These are phyloP conservation scores for Chaetomidium leptoderma DNA, from an alignment of 495 filamentous ascomycete species.

Conservation along the genomic window DNA sequence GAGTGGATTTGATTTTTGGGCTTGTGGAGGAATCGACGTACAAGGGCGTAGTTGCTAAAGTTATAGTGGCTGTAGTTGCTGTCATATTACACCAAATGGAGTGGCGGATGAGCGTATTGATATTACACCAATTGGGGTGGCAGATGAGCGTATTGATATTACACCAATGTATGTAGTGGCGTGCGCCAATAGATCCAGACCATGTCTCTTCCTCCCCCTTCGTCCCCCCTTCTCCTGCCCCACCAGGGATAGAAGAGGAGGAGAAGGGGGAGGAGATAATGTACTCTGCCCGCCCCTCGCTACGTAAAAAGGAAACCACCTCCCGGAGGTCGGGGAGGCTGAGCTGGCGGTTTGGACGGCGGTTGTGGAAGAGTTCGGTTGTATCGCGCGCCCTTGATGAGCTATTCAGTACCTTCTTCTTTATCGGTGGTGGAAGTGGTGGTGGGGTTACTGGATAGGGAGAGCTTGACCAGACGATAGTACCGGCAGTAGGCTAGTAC, in stretches of 20 bases:
- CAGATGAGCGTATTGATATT: slow-evolving; percentile 48
- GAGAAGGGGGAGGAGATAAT: slow-evolving; percentile 49
- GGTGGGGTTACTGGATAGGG: slow-evolving; percentile 47
- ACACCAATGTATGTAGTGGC: too few relatives aligned
- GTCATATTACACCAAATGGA: slow-evolving; percentile 64
- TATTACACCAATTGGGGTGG: slow-evolving; percentile 40
- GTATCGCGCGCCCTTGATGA: slow-evolving; percentile 11
- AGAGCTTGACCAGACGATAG: slow-evolving; percentile 67
- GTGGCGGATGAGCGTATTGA: slow-evolving; percentile 57
- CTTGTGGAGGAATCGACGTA: slow-evolving; percentile 66
- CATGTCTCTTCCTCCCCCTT: slow-evolving; percentile 53
- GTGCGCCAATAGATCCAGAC: slow-evolving; percentile 47
- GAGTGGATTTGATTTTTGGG: slow-evolving; percentile 57
- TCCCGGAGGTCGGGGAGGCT: slow-evolving; percentile 56
- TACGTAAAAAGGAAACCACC: slow-evolving; percentile 70
- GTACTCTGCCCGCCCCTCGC: slow-evolving; percentile 67
- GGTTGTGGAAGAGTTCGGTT: slow-evolving; percentile 52
- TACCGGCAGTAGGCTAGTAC: slow-evolving; percentile 79
- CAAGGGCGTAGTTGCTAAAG: slow-evolving; percentile 66
- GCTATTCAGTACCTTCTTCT: background rate
- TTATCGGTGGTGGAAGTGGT: background rate
- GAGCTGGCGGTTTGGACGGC: slow-evolving; percentile 51
- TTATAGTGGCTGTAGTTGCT: too few relatives aligned
- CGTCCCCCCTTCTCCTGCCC: slow-evolving; percentile 42
- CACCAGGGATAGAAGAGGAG: too few relatives aligned